These are phyloP conservation scores for Vitis labrusca DNA, from an alignment of 164 flowering plant species.

Conservation along the genomic window DNA sequence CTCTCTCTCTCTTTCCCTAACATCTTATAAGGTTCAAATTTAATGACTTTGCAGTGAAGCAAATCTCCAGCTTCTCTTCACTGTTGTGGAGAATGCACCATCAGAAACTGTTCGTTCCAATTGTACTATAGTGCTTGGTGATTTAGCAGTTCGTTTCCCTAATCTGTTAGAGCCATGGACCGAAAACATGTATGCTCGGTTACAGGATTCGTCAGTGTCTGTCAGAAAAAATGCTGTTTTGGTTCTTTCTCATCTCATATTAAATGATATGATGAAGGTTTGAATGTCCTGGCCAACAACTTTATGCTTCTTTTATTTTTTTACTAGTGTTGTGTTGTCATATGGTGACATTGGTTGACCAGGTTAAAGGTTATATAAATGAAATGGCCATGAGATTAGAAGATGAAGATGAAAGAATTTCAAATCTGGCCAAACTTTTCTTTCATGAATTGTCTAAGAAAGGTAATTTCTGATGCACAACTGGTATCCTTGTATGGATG, in stretches of 20 bases:
- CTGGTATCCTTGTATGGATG: not conserved
- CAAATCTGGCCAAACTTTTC: conserved; percentile 87
- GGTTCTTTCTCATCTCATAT: conserved; percentile 97
- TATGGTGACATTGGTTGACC: conserved; percentile 16
- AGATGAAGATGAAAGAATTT: conserved; percentile 92
- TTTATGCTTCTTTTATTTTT: conserved; percentile 11
- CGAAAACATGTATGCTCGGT: conserved; percentile 89
- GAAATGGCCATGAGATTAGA: conserved; percentile 90
- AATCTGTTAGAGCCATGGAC: conserved; percentile 99
- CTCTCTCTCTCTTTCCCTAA: not conserved
- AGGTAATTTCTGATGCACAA: conserved; percentile 42
- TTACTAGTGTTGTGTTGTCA: not conserved
- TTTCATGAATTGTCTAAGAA: conserved; percentile 94
- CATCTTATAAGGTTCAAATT: not conserved
- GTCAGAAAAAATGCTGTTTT: conserved; percentile 95
- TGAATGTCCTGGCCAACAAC: conserved; percentile 7
- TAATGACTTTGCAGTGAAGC: conserved; percentile 57
- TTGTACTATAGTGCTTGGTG: conserved; percentile 93
- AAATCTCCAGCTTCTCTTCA: conserved; percentile 98
- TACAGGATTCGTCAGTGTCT: conserved; percentile 73
- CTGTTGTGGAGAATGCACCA: conserved; percentile 84
- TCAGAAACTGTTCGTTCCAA: conserved; percentile 94
- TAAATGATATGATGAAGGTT: conserved; percentile 99
- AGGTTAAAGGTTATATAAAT: conserved; percentile 97
- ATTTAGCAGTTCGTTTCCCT: conserved; percentile 96